A percentile compares a stretch with the other conserved stretches of the same genome.
Conservation (phyloP, 148 eudicot species). For the Silene uniflora region DNA sequence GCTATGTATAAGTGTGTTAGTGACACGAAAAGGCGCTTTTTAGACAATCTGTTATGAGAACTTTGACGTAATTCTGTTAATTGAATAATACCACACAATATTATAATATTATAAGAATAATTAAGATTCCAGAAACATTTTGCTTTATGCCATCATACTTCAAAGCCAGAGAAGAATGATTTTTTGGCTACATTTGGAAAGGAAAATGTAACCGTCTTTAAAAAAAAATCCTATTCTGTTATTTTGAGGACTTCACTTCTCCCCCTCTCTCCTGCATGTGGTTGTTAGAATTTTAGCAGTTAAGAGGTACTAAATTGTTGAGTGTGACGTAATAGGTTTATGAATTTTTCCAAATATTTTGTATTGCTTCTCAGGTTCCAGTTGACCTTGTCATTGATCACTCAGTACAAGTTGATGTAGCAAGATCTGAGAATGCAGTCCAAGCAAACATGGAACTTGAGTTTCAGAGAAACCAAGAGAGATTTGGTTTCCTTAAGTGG, state of each 20-base stretch:
- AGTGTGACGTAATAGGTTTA: background rate
- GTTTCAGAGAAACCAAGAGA: constrained; percentile 78
- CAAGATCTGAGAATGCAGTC: constrained; percentile 84
- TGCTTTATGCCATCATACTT: background rate
- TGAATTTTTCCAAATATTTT: background rate
- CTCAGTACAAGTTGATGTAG: constrained; percentile 95
- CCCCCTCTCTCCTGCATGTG: background rate
- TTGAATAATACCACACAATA: background rate
- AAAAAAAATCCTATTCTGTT: too few species aligned
- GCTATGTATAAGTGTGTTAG: background rate
- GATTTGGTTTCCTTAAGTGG: constrained; percentile 93
- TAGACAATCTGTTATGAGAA: background rate
- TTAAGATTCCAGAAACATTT: background rate
- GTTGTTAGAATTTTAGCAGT: background rate
- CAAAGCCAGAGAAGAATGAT: background rate
- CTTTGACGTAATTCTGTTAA: background rate
- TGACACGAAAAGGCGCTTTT: background rate
- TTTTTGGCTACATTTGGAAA: background rate
- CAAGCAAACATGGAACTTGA: constrained; percentile 83
- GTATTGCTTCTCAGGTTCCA: constrained; percentile 57
- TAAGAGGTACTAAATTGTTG: background rate
- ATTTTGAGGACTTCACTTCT: background rate
- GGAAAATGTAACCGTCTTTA: background rate
- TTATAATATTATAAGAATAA: too few species aligned
- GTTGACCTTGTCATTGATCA: constrained; percentile 97